Conservation (phyloP, 352 stramenopile genomes). For the Poterioochromonas sp. region DNA sequence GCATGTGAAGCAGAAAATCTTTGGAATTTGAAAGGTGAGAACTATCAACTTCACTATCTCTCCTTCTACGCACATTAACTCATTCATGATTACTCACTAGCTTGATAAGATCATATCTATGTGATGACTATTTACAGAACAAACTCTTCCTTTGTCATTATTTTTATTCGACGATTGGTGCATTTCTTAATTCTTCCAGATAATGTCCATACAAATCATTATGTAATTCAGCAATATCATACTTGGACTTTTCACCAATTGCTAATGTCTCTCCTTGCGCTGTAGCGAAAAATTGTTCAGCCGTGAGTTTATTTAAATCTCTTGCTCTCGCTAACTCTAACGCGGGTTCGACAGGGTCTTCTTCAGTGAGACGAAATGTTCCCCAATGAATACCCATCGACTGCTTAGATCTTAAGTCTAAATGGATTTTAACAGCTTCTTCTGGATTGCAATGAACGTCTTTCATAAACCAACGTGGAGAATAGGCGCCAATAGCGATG, state of each 20-base stretch:
- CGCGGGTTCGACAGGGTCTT: slow-evolving; percentile 35
- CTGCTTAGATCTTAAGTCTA: slow-evolving; percentile 41
- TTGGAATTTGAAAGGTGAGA: too few species aligned
- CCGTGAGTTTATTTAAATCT: background rate
- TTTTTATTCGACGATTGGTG: background rate
- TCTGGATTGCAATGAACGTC: slow-evolving; percentile 45
- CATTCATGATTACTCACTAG: too few species aligned
- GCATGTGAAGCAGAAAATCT: too few species aligned
- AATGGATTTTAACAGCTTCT: slow-evolving; percentile 49
- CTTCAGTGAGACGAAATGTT: slow-evolving; percentile 42
- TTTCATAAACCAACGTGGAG: slow-evolving; percentile 51
- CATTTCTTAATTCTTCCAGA: background rate
- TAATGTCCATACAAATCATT: background rate
- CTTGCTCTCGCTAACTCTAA: slow-evolving; percentile 30
- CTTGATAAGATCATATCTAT: too few species aligned
- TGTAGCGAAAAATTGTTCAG: slow-evolving; percentile 24
- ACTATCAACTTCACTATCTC: too few species aligned
- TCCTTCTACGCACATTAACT: too few species aligned
- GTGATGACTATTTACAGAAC: too few species aligned
- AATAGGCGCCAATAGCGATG: slow-evolving; percentile 49
- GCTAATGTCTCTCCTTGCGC: slow-evolving; percentile 17
- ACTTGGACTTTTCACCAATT: background rate
- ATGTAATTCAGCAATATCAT: slow-evolving; percentile 19
- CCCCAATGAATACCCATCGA: slow-evolving; percentile 53
- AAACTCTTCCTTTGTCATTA: background rate